Evolutionary conservation across 2,329 filamentous ascomycete species (phyloP).

Genomic region (Elsinoe batatas): DNA sequence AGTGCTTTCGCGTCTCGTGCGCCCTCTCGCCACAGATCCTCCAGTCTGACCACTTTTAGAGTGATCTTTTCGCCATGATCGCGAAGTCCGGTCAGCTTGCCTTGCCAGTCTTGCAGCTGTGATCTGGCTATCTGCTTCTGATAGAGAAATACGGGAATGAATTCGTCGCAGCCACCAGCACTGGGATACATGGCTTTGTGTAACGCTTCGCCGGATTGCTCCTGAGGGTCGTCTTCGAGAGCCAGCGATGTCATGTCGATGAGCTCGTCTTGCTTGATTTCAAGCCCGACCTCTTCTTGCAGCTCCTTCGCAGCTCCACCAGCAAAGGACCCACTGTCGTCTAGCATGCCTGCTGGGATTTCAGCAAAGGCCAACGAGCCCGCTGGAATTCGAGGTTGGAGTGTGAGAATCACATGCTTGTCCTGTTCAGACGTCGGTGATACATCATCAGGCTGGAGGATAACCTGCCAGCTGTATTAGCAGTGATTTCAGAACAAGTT

Average conservation of each 20-base stretch:
- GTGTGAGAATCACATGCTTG: constrained; percentile 44
- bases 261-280: constrained; percentile 40
- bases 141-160: constrained; percentile 47
- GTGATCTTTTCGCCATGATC: constrained; percentile 51
- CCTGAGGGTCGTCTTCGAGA: constrained; percentile 19
- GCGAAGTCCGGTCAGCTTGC: constrained; percentile 45
- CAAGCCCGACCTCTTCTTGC: constrained; percentile 47
- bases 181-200: constrained; percentile 45
- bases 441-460: constrained; percentile 45
- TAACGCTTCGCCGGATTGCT: constrained; percentile 28
- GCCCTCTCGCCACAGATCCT: constrained; percentile 45
- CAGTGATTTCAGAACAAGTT: background rate
- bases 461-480: constrained; percentile 30
- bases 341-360: constrained; percentile 52
- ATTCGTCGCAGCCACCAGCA: constrained; percentile 49
- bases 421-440: constrained; percentile 32
- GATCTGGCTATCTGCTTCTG: constrained; percentile 41
- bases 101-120: constrained; percentile 42
- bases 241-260: constrained; percentile 46
- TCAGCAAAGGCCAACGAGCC: constrained; percentile 46
- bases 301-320: constrained; percentile 50
- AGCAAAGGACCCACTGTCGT: constrained; percentile 43
- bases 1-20: constrained; percentile 48
- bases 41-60: constrained; percentile 43
- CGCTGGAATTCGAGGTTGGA: constrained; percentile 49